Percentiles rank a stretch among this genome's conserved stretches.
These are phyloP conservation scores for Paramecium primaurelia DNA, from an alignment of 73 alveolate genomes.

Conservation along the genomic window DNA sequence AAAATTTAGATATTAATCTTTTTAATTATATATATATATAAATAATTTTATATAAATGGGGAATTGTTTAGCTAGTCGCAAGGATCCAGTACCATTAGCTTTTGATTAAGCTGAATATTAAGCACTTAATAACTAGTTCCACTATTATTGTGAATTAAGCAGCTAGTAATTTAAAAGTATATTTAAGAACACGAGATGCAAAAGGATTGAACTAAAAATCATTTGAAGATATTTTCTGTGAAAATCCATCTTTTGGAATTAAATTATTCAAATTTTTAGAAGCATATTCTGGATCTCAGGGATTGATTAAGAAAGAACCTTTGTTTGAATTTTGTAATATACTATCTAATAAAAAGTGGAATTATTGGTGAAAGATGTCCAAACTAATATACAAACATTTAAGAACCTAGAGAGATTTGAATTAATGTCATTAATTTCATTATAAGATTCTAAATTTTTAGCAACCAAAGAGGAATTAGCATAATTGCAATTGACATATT, in stretches of 20 bases:
- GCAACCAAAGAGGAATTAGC: constrained; percentile 22
- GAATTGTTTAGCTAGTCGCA: neutral
- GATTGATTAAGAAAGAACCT: constrained; percentile 2
- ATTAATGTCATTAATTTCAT: neutral
- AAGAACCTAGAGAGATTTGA: constrained; percentile 12
- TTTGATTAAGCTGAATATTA: neutral
- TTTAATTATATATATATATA: neutral
- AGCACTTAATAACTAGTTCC: constrained; percentile 2
- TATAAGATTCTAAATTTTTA: neutral
- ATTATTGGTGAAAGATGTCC: neutral
- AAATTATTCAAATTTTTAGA: constrained; percentile 2
- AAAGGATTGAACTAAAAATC: neutral
- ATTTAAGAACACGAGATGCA: neutral
- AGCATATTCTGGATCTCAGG: neutral
- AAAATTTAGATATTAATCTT: neutral
- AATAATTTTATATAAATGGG: neutral
- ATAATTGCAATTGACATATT: neutral
- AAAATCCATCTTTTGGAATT: constrained; percentile 2
- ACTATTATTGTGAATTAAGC: constrained; percentile 8
- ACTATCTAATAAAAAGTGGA: neutral
- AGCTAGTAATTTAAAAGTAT: neutral
- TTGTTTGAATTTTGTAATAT: constrained; percentile 23
- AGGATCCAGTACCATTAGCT: neutral
- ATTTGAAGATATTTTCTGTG: constrained; percentile 15
- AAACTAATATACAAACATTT: neutral